These are phyloP conservation scores for Pythium rishiriense DNA, from an alignment of 352 stramenopile genomes.

Conservation along the genomic window DNA sequence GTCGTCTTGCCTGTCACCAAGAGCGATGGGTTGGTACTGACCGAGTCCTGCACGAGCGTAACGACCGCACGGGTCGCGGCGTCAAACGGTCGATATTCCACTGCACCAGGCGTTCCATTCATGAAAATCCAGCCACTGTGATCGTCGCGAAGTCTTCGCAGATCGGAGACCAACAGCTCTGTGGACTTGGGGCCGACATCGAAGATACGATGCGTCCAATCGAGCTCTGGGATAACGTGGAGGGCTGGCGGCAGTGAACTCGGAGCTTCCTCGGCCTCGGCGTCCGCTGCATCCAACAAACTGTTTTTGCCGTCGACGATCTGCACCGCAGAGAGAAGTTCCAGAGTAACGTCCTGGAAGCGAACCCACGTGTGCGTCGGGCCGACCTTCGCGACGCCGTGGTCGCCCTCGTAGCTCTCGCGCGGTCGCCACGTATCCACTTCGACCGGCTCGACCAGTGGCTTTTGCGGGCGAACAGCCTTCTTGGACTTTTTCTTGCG, in stretches of 20 bases:
- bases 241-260: neutral
- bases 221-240: conserved; percentile 26
- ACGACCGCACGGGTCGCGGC: conserved; percentile 38
- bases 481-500: conserved; percentile 25
- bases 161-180: conserved; percentile 28
- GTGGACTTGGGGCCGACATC: conserved; percentile 61
- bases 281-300: conserved; percentile 14
- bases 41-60: neutral
- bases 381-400: conserved; percentile 7
- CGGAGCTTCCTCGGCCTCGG: neutral
- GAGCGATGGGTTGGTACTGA: neutral
- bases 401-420: conserved; percentile 18
- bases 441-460: conserved; percentile 19
- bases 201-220: conserved; percentile 66
- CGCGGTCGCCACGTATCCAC: conserved; percentile 22
- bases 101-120: conserved; percentile 49
- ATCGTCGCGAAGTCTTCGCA: conserved; percentile 6
- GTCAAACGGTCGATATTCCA: conserved; percentile 60
- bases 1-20: conserved; percentile 20
- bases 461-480: neutral
- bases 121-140: conserved; percentile 35
- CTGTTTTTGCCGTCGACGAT: conserved; percentile 19
- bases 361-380: conserved; percentile 8
- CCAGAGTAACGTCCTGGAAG: conserved; percentile 11
- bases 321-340: neutral